Percentiles rank a stretch among this genome's conserved stretches.
These are phyloP conservation scores for Candida nitratophila DNA, from an alignment of 805 yeast genomes.

Conservation along the genomic window DNA sequence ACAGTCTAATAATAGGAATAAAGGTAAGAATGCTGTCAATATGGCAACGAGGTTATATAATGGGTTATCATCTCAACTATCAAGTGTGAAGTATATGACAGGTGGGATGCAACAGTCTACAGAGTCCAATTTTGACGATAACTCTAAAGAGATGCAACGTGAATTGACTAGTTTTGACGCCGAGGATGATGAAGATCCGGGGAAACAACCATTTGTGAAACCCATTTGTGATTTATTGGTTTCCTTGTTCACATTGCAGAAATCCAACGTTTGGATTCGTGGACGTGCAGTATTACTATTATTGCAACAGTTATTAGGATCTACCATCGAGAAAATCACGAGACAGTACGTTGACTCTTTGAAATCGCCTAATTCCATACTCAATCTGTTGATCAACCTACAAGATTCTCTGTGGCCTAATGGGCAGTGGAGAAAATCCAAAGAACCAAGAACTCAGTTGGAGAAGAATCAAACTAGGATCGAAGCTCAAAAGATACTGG, in stretches of 20 bases:
- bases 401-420: constrained; percentile 41
- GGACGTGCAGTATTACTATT: constrained; percentile 79
- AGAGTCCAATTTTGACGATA: not conserved
- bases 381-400: constrained; percentile 27
- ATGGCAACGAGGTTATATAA: constrained; percentile 26
- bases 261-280: constrained; percentile 66
- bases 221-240: constrained; percentile 77
- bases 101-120: no score
- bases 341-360: constrained; percentile 35
- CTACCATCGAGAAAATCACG: constrained; percentile 67
- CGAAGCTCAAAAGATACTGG: constrained; percentile 52
- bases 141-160: constrained; percentile 37
- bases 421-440: constrained; percentile 38
- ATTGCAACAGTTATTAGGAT: constrained; percentile 80
- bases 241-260: constrained; percentile 55
- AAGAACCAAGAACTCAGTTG: constrained; percentile 32
- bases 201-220: constrained; percentile 53
- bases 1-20: constrained; percentile 4
- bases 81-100: not conserved
- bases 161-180: constrained; percentile 46
- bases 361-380: constrained; percentile 38
- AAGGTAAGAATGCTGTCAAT: constrained; percentile 11
- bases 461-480: constrained; percentile 48
- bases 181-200: constrained; percentile 5
- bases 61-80: constrained; percentile 20